A percentile compares a stretch with the other conserved stretches of the same genome.
Conservation (phyloP, 495 filamentous ascomycete species). For the Hyaloscypha hepaticicola region DNA sequence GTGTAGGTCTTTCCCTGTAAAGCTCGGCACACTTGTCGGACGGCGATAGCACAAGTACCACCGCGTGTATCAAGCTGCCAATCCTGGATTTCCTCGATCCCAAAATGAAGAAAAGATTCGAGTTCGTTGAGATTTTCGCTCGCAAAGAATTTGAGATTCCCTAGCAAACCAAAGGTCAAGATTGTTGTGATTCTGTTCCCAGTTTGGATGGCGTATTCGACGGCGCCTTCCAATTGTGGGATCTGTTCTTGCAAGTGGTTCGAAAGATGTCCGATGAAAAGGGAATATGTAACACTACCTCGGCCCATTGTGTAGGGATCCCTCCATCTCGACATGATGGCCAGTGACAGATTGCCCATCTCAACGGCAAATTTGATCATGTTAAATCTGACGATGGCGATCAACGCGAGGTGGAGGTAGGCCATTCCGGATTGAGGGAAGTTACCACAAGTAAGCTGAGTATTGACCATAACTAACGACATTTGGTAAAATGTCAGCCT, state of each 20-base stretch:
- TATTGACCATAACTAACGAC: slow-evolving; percentile 66
- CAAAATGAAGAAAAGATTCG: slow-evolving; percentile 70
- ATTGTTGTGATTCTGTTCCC: slow-evolving; percentile 76
- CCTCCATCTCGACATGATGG: slow-evolving; percentile 62
- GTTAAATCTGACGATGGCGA: slow-evolving; percentile 70
- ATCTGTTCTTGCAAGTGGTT: slow-evolving; percentile 59
- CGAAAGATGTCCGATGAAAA: slow-evolving; percentile 74
- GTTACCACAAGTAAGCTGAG: slow-evolving; percentile 61
- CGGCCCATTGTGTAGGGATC: slow-evolving; percentile 70
- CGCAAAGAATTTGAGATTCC: slow-evolving; percentile 67
- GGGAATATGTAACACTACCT: slow-evolving; percentile 67
- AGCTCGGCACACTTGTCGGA: slow-evolving; percentile 72
- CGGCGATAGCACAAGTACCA: slow-evolving; percentile 67
- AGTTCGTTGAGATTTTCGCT: slow-evolving; percentile 75
- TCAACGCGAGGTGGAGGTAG: slow-evolving; percentile 72
- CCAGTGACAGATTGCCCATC: slow-evolving; percentile 62
- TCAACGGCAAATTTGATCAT: slow-evolving; percentile 66
- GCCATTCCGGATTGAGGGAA: slow-evolving; percentile 76
- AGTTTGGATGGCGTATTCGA: slow-evolving; percentile 68
- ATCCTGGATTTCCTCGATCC: slow-evolving; percentile 70
- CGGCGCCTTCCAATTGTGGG: slow-evolving; percentile 60
- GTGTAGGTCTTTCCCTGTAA: slow-evolving; percentile 81
- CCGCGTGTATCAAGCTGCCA: slow-evolving; percentile 79
- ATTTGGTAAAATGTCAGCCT: slow-evolving; percentile 73
- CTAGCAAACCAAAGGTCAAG: slow-evolving; percentile 69